These are phyloP conservation scores for Metschnikowia aberdeeniae DNA, from an alignment of 805 yeast species.

Conservation along the genomic window DNA sequence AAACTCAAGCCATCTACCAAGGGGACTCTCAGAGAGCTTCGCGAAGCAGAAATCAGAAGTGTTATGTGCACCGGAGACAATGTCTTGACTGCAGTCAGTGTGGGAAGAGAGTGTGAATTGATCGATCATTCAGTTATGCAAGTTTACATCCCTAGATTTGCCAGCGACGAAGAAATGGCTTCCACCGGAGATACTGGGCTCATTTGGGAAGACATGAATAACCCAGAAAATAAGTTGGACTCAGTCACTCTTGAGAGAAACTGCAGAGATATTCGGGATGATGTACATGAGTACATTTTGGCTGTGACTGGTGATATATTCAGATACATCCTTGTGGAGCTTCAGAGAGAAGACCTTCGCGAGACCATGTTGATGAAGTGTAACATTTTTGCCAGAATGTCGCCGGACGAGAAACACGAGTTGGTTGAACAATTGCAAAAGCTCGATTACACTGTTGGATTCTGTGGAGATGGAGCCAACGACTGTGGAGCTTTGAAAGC, in stretches of 20 bases:
- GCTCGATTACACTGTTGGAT: conserved; percentile 88
- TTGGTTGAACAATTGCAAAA: conserved; percentile 81
- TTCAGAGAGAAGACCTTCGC: conserved; percentile 39
- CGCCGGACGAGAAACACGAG: conserved; percentile 98
- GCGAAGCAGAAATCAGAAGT: conserved; percentile 70
- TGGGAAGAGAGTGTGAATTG: conserved; percentile 78
- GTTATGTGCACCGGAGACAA: conserved; percentile 99
- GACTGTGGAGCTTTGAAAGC: conserved; percentile 98
- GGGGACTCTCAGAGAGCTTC: conserved; percentile 54
- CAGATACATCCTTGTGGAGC: conserved; percentile 62
- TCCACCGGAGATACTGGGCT: conserved; percentile 35
- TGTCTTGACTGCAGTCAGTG: conserved; percentile 89
- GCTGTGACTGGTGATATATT: conserved; percentile 95
- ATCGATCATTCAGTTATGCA: conserved; percentile 37
- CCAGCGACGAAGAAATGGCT: conserved; percentile 26
- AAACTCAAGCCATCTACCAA: conserved; percentile 71
- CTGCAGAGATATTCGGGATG: conserved; percentile 19
- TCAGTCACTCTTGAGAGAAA: conserved; percentile 55
- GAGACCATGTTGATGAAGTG: conserved; percentile 65
- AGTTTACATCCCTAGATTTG: conserved; percentile 55
- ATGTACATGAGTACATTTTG: conserved; percentile 47
- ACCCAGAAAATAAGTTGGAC: conserved; percentile 57
- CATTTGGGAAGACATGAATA: conserved; percentile 67
- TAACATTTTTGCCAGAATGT: conserved; percentile 90
- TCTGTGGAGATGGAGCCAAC: conserved; percentile 99